Conservation (phyloP, 164 flowering plant genomes). For the Macadamia integrifolia region DNA sequence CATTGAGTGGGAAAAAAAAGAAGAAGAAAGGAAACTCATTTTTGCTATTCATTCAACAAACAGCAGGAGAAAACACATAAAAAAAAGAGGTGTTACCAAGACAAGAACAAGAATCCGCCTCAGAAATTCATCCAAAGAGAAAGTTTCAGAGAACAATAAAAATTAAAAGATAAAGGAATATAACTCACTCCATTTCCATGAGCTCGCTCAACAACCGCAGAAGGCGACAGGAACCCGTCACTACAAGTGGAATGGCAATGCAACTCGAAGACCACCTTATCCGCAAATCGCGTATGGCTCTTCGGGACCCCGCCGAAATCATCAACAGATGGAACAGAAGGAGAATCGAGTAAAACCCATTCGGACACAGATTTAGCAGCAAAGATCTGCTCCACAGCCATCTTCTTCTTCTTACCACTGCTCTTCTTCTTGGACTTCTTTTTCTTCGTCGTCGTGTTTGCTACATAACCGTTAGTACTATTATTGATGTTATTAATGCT, state of each 20-base stretch:
- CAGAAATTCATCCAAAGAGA: background rate
- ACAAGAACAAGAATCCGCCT: conserved; percentile 2
- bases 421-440: conserved; percentile 50
- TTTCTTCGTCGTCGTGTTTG: background rate
- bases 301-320: conserved; percentile 46
- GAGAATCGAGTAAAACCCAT: conserved; percentile 56
- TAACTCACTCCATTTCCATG: conserved; percentile 77
- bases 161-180: conserved; percentile 3
- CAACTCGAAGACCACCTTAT: conserved; percentile 70
- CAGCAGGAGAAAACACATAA: background rate
- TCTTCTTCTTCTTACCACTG: conserved; percentile 57
- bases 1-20: no score
- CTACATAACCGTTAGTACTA: background rate
- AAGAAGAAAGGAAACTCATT: conserved; percentile 3
- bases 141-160: background rate
- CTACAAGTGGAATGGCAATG: conserved; percentile 83
- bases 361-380: conserved; percentile 58
- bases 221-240: conserved; percentile 88
- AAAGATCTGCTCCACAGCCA: conserved; percentile 51
- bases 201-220: conserved; percentile 86
- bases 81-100: background rate
- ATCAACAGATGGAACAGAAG: conserved; percentile 22
- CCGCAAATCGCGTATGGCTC: conserved; percentile 15
- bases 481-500: background rate
- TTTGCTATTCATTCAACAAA: background rate